Evolutionary conservation across 2,329 filamentous ascomycete genomes (phyloP).

Genomic region (Aquanectria penicillioides): DNA sequence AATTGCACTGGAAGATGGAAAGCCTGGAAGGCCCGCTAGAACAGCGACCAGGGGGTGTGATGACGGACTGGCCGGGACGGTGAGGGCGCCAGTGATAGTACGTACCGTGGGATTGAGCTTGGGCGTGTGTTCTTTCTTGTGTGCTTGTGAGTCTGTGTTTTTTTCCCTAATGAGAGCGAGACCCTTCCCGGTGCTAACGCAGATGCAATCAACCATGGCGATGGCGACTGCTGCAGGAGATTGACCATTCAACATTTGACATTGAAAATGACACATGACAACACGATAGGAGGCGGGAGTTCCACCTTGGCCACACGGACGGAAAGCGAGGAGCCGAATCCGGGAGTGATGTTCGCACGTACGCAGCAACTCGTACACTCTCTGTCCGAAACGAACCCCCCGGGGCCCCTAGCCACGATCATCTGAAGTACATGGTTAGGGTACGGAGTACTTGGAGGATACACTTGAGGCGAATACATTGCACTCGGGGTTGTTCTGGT

Average conservation of each 20-base stretch:
- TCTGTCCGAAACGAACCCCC: background rate
- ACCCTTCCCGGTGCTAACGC: background rate
- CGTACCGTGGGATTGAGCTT: too few species aligned
- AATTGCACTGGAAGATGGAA: conserved; percentile 2
- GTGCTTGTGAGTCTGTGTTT: background rate
- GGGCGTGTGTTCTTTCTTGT: too few species aligned
- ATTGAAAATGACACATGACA: conserved; percentile 17
- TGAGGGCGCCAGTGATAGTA: background rate
- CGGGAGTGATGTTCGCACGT: background rate
- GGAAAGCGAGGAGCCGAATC: background rate
- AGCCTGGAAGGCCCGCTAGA: background rate
- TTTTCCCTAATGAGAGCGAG: background rate
- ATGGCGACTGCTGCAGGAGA: conserved; percentile 30
- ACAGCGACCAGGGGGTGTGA: conserved; percentile 6
- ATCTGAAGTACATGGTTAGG: conserved; percentile 10
- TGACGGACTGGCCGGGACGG: conserved; percentile 14
- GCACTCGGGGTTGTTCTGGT: background rate
- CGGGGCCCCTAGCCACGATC: conserved; percentile 12
- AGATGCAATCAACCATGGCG: conserved; percentile 32
- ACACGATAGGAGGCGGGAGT: background rate
- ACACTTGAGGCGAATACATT: background rate
- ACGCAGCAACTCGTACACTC: background rate
- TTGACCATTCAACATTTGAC: background rate
- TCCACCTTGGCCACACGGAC: background rate
- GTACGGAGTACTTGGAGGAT: too few species aligned